Conservation (phyloP, 305 asterid genomes). For the Vinca major region DNA sequence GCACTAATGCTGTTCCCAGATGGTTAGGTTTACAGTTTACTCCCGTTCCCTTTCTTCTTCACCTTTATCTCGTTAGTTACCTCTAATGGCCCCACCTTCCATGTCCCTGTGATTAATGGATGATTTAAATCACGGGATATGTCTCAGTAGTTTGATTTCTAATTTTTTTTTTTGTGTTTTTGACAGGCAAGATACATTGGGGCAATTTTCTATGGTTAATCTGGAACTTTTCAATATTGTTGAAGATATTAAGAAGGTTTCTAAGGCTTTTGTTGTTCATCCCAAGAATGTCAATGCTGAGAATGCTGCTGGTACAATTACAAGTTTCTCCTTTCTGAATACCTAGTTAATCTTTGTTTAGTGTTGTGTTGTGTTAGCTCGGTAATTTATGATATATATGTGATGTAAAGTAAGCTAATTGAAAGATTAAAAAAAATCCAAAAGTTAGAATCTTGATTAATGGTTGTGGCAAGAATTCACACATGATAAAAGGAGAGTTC, state of each 20-base stretch:
- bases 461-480: no score
- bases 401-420: background rate
- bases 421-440: background rate
- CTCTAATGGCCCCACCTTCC: background rate
- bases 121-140: no score
- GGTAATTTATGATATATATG: background rate
- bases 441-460: no score
- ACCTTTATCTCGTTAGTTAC: background rate
- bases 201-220: constrained; percentile 95
- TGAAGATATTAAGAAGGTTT: constrained; percentile 85
- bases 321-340: background rate
- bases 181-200: constrained; percentile 74
- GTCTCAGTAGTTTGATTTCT: no score
- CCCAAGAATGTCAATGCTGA: constrained; percentile 93
- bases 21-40: constrained; percentile 32
- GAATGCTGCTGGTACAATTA: constrained; percentile 60
- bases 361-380: background rate
- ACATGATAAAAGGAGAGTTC: no score
- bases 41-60: background rate
- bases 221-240: constrained; percentile 87
- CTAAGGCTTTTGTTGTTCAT: constrained; percentile 91
- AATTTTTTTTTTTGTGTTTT: background rate
- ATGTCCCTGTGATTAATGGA: no score
- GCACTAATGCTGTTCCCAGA: constrained; percentile 66
- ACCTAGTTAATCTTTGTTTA: background rate